Evolutionary conservation across 2,329 filamentous ascomycete species (phyloP).

Genomic region (Akanthomyces uredinophilus): DNA sequence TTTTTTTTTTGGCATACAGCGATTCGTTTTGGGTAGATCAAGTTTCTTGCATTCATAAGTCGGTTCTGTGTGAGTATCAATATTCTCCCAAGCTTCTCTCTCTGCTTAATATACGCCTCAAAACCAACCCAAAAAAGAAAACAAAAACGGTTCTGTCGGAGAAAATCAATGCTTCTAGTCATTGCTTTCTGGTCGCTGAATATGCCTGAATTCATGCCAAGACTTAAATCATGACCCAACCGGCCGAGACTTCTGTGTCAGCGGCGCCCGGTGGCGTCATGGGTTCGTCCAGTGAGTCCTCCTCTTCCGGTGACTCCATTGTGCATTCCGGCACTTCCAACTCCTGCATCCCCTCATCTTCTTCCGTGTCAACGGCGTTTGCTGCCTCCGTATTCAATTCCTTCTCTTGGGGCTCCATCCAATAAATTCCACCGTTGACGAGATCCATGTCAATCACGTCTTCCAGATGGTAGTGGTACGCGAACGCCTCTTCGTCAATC

Average conservation of each 20-base stretch:
- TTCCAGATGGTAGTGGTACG: slow-evolving; percentile 19
- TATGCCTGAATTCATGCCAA: neutral
- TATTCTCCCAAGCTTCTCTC: neutral
- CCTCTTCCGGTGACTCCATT: neutral
- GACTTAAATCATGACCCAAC: neutral
- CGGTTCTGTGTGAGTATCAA: neutral
- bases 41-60: neutral
- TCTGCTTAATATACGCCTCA: no score
- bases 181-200: no score
- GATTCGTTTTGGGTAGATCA: neutral
- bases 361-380: neutral
- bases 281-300: neutral
- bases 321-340: neutral
- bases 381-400: neutral
- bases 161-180: no score
- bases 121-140: no score
- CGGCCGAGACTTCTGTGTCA: neutral
- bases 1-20: no score
- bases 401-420: slow-evolving; percentile 1
- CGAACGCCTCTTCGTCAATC: slow-evolving; percentile 25
- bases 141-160: no score
- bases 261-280: neutral
- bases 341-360: neutral
- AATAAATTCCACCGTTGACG: slow-evolving; percentile 19
- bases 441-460: slow-evolving; percentile 27